A percentile compares a stretch with the other conserved stretches of the same genome.
phyloP scores from a whole-genome alignment of 2,329 filamentous ascomycete genomes.

The Verticillium nonalfalfae region DNA sequence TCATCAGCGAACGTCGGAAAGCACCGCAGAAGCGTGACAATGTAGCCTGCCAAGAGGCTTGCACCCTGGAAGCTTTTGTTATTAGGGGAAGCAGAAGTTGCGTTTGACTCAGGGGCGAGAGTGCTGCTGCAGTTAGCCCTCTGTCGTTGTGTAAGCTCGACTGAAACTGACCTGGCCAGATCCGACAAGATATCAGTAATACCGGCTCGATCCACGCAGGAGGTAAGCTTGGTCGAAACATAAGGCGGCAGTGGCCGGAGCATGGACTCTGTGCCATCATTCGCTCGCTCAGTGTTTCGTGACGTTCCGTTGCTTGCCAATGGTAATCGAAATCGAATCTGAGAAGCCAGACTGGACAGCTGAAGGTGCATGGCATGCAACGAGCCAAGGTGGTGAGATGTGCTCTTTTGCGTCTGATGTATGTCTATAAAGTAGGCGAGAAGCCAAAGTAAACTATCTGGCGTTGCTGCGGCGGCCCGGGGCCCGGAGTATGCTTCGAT shows the following conservation, averaged over 20 bases:
- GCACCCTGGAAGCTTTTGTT: slow-evolving; percentile 20
- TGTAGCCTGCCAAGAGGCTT: slow-evolving; percentile 76
- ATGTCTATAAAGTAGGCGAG: slow-evolving; percentile 61
- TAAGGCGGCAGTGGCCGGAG: slow-evolving; percentile 42
- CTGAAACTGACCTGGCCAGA: slow-evolving; percentile 1
- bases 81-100: slow-evolving; percentile 12
- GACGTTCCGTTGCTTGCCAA: slow-evolving; percentile 12
- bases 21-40: slow-evolving; percentile 75
- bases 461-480: slow-evolving; percentile 17
- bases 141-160: background rate
- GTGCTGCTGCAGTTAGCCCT: slow-evolving; percentile 6
- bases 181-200: slow-evolving; percentile 40
- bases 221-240: slow-evolving; percentile 58
- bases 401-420: slow-evolving; percentile 29
- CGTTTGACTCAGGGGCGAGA: slow-evolving; percentile 3
- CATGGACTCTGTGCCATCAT: slow-evolving; percentile 13
- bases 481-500: slow-evolving; percentile 23
- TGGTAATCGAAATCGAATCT: slow-evolving; percentile 34
- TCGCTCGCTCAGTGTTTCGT: slow-evolving; percentile 9
- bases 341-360: slow-evolving; percentile 42
- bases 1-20: slow-evolving; percentile 80
- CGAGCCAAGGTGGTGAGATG: slow-evolving; percentile 30
- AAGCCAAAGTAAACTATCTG: slow-evolving; percentile 51
- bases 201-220: slow-evolving; percentile 68
- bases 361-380: slow-evolving; percentile 48